These are phyloP conservation scores for Ceratocystis alfenasii DNA, from an alignment of 2,329 filamentous ascomycete genomes.

Conservation along the genomic window DNA sequence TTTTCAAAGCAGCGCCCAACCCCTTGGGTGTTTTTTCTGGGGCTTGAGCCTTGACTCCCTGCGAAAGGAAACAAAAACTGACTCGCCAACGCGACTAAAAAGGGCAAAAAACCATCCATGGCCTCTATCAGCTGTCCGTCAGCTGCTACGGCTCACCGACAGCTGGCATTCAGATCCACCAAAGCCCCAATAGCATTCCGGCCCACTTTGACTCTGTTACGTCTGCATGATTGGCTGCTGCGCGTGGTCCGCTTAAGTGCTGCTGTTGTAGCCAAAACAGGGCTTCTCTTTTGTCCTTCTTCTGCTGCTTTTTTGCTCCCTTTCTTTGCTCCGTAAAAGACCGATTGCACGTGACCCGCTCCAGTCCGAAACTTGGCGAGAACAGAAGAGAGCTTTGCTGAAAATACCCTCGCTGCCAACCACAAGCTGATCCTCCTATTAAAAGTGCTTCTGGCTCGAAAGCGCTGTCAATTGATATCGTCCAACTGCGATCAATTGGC, in stretches of 20 bases:
- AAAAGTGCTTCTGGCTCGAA: constrained; percentile 22
- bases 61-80: neutral
- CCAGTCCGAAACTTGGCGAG: constrained; percentile 22
- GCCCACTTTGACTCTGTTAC: neutral
- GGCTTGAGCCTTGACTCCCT: too few species aligned
- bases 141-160: neutral
- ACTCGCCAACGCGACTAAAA: neutral
- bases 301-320: neutral
- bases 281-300: neutral
- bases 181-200: neutral
- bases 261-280: neutral
- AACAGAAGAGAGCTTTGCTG: constrained; percentile 25
- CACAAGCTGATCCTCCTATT: constrained; percentile 25
- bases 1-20: too few species aligned
- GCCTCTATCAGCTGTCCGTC: neutral
- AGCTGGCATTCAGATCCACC: neutral
- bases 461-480: constrained; percentile 39
- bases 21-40: too few species aligned
- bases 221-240: neutral
- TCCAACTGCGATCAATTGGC: constrained; percentile 40
- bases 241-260: neutral
- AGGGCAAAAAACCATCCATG: neutral
- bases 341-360: constrained; percentile 22
- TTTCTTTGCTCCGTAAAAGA: constrained; percentile 20
- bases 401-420: constrained; percentile 26